phyloP scores from a whole-genome alignment of 208 protist genomes.

The Acanthamoeba triangularis region DNA sequence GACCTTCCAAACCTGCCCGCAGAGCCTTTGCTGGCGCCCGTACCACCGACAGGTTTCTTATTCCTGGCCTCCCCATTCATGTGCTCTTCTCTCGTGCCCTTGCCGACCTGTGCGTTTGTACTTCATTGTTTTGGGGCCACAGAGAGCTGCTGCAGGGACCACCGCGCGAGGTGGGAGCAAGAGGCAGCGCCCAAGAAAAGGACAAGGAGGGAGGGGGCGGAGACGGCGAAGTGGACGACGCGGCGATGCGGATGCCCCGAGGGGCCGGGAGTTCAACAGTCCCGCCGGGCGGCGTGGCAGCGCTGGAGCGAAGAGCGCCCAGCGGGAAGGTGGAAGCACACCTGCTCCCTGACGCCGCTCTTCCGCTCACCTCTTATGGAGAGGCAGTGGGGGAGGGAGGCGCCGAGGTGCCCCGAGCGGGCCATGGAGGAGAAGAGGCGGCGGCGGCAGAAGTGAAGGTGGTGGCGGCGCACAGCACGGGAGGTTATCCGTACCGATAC shows the following conservation, averaged over 20 bases:
- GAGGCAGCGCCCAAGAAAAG: neutral
- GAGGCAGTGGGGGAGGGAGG: neutral
- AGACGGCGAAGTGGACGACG: neutral
- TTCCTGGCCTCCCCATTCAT: neutral
- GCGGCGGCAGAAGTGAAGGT: neutral
- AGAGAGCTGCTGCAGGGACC: neutral
- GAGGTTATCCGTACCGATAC: neutral
- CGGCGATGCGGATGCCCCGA: neutral
- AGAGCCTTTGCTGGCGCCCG: conserved; percentile 19
- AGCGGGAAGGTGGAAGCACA: neutral
- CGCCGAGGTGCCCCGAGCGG: too few species aligned
- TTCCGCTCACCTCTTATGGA: neutral
- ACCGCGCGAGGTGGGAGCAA: neutral
- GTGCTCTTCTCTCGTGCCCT: neutral
- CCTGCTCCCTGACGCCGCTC: neutral
- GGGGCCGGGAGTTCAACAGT: neutral
- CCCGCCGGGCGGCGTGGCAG: too few species aligned
- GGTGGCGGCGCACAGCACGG: neutral
- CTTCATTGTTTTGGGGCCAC: neutral
- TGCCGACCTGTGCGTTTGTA: neutral
- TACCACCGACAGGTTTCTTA: neutral
- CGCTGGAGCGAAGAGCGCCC: neutral
- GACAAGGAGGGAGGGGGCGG: neutral
- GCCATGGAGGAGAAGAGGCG: neutral
- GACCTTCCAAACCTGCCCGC: neutral